These are phyloP conservation scores for Naganishia kalamii DNA, from an alignment of 768 basidiomycete genomes.

Conservation along the genomic window DNA sequence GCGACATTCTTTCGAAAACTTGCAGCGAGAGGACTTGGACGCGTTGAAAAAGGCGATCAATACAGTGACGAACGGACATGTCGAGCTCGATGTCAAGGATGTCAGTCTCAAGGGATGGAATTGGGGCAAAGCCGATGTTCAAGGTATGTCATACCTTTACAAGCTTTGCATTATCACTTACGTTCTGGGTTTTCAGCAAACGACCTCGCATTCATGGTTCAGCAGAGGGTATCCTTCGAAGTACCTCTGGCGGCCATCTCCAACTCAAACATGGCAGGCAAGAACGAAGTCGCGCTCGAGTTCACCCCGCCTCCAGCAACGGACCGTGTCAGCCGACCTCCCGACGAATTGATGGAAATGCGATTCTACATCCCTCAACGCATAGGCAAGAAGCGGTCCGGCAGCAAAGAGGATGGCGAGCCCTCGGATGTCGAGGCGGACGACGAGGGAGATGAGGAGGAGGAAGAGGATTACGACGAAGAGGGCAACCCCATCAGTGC, in stretches of 20 bases:
- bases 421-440: slow-evolving; percentile 38
- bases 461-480: slow-evolving; percentile 39
- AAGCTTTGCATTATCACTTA: not conserved
- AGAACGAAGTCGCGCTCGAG: slow-evolving; percentile 98
- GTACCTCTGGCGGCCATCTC: slow-evolving; percentile 77
- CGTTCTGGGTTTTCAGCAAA: slow-evolving; percentile 55
- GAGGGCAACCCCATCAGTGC: slow-evolving; percentile 58
- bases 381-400: slow-evolving; percentile 43
- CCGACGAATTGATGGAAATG: slow-evolving; percentile 90
- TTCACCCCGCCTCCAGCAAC: slow-evolving; percentile 50
- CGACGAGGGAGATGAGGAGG: slow-evolving; percentile 62
- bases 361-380: slow-evolving; percentile 90
- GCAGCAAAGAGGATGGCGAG: slow-evolving; percentile 32
- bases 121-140: slow-evolving; percentile 92
- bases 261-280: slow-evolving; percentile 95
- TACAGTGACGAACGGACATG: slow-evolving; percentile 63
- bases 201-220: slow-evolving; percentile 84
- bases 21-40: slow-evolving; percentile 61
- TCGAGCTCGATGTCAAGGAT: slow-evolving; percentile 79
- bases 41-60: slow-evolving; percentile 72
- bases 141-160: slow-evolving; percentile 55
- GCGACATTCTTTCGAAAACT: slow-evolving; percentile 19
- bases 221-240: slow-evolving; percentile 81
- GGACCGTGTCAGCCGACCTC: slow-evolving; percentile 34
- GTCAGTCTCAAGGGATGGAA: slow-evolving; percentile 93